Conservation (phyloP, 225 moss, liverwort and hornwort genomes). For the Polytrichum formosum region DNA sequence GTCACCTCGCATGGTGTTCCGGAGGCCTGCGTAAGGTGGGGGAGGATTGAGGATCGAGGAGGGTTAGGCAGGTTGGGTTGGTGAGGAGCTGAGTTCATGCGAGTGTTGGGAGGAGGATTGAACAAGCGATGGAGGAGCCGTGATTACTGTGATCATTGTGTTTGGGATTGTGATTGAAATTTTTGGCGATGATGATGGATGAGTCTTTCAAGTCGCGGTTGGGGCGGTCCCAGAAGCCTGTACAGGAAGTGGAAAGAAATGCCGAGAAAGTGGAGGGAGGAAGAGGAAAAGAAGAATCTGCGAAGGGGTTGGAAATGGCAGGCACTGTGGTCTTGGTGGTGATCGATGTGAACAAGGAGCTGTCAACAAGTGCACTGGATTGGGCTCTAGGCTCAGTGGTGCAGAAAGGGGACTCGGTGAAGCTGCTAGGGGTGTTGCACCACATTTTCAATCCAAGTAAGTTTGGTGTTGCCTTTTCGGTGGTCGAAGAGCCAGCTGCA, state of each 20-base stretch:
- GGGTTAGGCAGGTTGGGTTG: too few relatives aligned
- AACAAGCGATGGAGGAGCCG: too few relatives aligned
- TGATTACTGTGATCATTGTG: too few relatives aligned
- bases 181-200: conserved; percentile 9
- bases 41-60: too few relatives aligned
- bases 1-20: too few relatives aligned
- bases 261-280: conserved; percentile 1
- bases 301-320: background rate
- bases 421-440: conserved; percentile 38
- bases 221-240: conserved; percentile 3
- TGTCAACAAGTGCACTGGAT: conserved; percentile 35
- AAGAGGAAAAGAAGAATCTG: background rate
- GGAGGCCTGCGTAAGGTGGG: too few relatives aligned
- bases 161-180: too few relatives aligned
- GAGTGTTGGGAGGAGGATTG: too few relatives aligned
- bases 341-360: conserved; percentile 46
- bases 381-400: conserved; percentile 41
- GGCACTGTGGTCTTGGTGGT: conserved; percentile 34
- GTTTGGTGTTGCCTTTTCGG: background rate
- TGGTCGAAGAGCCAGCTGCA: too few relatives aligned
- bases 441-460: conserved; percentile 55
- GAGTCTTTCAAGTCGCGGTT: conserved; percentile 23
- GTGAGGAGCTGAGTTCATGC: too few relatives aligned
- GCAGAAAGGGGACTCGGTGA: conserved; percentile 36
- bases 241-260: background rate